These are phyloP conservation scores for Venturia carpophila DNA, from an alignment of 2,329 filamentous ascomycete species.

Conservation along the genomic window DNA sequence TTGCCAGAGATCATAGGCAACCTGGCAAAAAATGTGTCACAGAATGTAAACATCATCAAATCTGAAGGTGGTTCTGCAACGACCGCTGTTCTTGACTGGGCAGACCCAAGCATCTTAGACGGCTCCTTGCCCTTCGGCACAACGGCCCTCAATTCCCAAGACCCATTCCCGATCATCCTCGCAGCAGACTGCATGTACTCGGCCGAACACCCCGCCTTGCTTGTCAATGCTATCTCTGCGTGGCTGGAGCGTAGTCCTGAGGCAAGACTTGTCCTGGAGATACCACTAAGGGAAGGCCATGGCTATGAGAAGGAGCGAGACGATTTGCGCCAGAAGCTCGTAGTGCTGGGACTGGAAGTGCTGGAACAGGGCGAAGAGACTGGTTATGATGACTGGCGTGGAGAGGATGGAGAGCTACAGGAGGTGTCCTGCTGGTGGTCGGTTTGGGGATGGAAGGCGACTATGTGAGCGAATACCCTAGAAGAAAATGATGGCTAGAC, in stretches of 20 bases:
- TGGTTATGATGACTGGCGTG: conserved; percentile 68
- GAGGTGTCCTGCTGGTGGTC: conserved; percentile 64
- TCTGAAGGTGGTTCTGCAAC: conserved; percentile 49
- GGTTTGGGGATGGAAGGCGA: conserved; percentile 42
- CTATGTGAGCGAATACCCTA: neutral
- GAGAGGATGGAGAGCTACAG: conserved; percentile 37
- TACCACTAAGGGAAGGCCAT: conserved; percentile 60
- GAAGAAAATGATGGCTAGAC: neutral
- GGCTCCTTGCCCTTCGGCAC: neutral
- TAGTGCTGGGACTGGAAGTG: conserved; percentile 42
- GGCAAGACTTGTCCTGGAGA: conserved; percentile 67
- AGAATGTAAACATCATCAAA: conserved; percentile 53
- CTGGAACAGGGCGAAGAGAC: conserved; percentile 55
- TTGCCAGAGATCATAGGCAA: conserved; percentile 78
- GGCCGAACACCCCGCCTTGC: conserved; percentile 66
- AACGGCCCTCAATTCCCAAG: neutral
- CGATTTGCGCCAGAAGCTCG: conserved; percentile 57
- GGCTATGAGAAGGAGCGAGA: conserved; percentile 57
- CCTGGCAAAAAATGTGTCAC: conserved; percentile 61
- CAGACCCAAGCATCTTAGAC: conserved; percentile 43
- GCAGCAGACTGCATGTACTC: conserved; percentile 86
- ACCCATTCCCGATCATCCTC: conserved; percentile 54
- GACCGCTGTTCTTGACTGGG: conserved; percentile 68
- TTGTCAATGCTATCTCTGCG: conserved; percentile 60
- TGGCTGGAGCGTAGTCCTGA: conserved; percentile 53